Conservation (phyloP, 1,139 yeast genomes). For the Kurtzmaniella quercitrusa region DNA sequence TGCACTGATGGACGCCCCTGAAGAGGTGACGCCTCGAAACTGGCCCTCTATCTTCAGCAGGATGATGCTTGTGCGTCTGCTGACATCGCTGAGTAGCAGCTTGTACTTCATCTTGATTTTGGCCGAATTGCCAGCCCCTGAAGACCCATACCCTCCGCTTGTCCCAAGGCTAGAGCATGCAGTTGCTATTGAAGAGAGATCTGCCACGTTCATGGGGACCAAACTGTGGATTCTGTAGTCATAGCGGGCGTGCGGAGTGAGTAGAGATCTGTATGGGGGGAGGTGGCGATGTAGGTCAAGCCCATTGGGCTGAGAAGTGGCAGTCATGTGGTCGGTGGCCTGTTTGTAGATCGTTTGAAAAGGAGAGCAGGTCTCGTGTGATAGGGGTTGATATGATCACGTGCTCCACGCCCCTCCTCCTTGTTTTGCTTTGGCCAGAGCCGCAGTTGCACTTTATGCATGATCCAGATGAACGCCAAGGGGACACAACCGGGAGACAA, state of each 20-base stretch:
- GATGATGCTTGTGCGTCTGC: constrained; percentile 22
- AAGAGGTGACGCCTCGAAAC: constrained; percentile 5
- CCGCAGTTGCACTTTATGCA: not conserved
- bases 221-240: constrained; percentile 40
- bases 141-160: constrained; percentile 3
- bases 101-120: constrained; percentile 40
- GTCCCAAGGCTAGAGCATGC: constrained; percentile 3
- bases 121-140: constrained; percentile 7
- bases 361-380: not conserved
- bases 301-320: not conserved
- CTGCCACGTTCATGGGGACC: constrained; percentile 36
- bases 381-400: not conserved
- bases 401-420: not conserved
- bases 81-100: constrained; percentile 38
- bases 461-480: not conserved
- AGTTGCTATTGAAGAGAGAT: constrained; percentile 14
- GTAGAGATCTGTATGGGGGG: constrained; percentile 43
- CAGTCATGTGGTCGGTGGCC: not conserved
- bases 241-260: constrained; percentile 39
- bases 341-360: not conserved
- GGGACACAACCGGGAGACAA: no score
- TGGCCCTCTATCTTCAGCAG: constrained; percentile 11
- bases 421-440: not conserved
- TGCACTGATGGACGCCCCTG: not conserved
- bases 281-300: constrained; percentile 31